Evolutionary conservation across 1,139 yeast genomes (phyloP).

Genomic region (Geotrichum fermentans): DNA sequence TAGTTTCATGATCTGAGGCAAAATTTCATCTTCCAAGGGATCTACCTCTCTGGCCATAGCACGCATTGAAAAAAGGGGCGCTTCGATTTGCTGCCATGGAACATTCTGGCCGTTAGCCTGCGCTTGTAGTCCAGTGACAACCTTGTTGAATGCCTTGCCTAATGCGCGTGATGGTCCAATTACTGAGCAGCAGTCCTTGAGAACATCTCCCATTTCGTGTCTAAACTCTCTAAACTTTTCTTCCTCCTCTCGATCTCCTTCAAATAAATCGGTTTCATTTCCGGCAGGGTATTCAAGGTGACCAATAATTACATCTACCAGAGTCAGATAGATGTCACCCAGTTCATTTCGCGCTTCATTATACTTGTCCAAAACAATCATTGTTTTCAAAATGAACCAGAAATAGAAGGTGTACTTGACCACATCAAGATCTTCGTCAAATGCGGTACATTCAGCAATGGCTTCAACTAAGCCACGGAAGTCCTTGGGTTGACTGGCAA

Average conservation of each 20-base stretch:
- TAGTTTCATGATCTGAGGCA: slow-evolving; percentile 74
- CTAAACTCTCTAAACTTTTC: slow-evolving; percentile 91
- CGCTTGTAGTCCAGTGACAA: slow-evolving; percentile 42
- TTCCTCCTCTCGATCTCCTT: slow-evolving; percentile 71
- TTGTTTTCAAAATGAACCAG: slow-evolving; percentile 80
- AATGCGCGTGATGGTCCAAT: slow-evolving; percentile 73
- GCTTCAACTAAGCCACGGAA: slow-evolving; percentile 76
- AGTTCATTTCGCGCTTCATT: slow-evolving; percentile 54
- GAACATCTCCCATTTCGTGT: slow-evolving; percentile 93
- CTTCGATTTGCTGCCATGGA: slow-evolving; percentile 84
- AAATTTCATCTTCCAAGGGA: slow-evolving; percentile 55
- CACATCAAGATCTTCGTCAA: slow-evolving; percentile 78
- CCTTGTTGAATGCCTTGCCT: slow-evolving; percentile 52
- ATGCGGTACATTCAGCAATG: slow-evolving; percentile 56
- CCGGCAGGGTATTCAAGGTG: slow-evolving; percentile 73
- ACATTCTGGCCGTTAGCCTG: slow-evolving; percentile 33
- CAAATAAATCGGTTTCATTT: slow-evolving; percentile 44
- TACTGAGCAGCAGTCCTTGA: slow-evolving; percentile 90
- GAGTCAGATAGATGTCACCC: slow-evolving; percentile 55
- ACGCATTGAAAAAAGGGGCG: slow-evolving; percentile 82
- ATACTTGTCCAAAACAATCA: slow-evolving; percentile 61
- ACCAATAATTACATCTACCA: slow-evolving; percentile 61
- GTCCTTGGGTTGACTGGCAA: slow-evolving; percentile 65
- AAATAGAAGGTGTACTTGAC: slow-evolving; percentile 87
- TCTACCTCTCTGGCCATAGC: slow-evolving; percentile 93